A percentile compares a stretch with the other conserved stretches of the same genome.
phyloP scores from a whole-genome alignment of 805 yeast genomes.

The Candida anglica region DNA sequence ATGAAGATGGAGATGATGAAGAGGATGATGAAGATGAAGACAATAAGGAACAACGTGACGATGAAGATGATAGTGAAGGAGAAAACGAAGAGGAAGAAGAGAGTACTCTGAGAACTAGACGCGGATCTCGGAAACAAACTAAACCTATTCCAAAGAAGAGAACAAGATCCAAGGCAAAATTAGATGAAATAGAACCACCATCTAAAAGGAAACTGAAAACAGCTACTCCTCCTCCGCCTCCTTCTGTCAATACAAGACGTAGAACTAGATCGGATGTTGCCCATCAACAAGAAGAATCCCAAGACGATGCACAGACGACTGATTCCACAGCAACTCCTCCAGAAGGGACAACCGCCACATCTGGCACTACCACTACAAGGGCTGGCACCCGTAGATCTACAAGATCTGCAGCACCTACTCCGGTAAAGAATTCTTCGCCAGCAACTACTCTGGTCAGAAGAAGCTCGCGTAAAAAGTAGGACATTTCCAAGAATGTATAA shows the following conservation, averaged over 20 bases:
- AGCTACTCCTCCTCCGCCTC: slow-evolving; percentile 7
- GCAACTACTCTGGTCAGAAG: slow-evolving; percentile 9
- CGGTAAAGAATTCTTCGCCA: slow-evolving; percentile 1
- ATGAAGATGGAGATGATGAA: slow-evolving; percentile 4
- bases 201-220: slow-evolving; percentile 9
- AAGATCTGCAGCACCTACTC: slow-evolving; percentile 6
- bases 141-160: slow-evolving; percentile 9
- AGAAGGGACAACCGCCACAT: slow-evolving; percentile 3
- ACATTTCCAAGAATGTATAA: no score
- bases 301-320: no score
- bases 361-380: slow-evolving; percentile 4
- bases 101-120: slow-evolving; percentile 5
- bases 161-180: slow-evolving; percentile 10
- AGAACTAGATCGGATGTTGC: slow-evolving; percentile 10
- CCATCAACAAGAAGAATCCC: slow-evolving; percentile 7
- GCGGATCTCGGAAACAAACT: slow-evolving; percentile 3
- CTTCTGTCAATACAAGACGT: slow-evolving; percentile 8
- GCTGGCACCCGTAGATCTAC: slow-evolving; percentile 9
- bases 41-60: slow-evolving; percentile 3
- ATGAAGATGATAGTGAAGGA: slow-evolving; percentile 4
- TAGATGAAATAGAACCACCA: slow-evolving; percentile 9
- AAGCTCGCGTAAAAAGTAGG: slow-evolving; percentile 12
- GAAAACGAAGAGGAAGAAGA: slow-evolving; percentile 7
- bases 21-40: slow-evolving; percentile 7
- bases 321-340: neutral